Percentiles rank a stretch among this genome's conserved stretches.
phyloP scores from a whole-genome alignment of 2,329 filamentous ascomycete genomes.

The Neonectria neomacrospora region DNA sequence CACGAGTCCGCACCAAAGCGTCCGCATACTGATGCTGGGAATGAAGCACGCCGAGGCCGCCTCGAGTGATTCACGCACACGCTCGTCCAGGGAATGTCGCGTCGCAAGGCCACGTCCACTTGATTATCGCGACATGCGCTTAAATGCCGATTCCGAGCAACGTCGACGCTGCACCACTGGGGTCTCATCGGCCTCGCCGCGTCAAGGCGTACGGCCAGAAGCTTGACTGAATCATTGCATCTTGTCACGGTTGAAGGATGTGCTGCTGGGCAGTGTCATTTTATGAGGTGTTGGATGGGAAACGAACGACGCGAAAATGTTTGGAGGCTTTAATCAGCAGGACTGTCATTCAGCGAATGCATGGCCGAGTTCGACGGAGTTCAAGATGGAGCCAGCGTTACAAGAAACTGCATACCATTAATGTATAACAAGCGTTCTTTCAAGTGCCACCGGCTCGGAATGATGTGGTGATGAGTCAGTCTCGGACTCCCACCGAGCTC shows the following conservation, averaged over 20 bases:
- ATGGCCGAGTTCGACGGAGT: not conserved
- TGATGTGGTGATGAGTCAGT: not conserved
- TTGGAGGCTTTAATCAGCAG: not conserved
- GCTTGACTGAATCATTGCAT: conserved; percentile 7
- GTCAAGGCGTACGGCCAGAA: not conserved
- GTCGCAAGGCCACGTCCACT: not conserved
- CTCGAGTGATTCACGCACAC: not conserved
- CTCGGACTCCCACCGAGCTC: not conserved
- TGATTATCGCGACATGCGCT: no score
- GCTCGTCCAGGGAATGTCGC: not conserved
- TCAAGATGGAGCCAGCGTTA: not conserved
- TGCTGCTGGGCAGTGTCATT: not conserved
- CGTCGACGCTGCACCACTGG: not conserved
- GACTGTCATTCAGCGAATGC: not conserved
- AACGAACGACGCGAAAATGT: not conserved
- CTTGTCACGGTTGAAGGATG: not conserved
- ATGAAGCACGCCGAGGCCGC: not conserved
- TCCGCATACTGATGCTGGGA: not conserved
- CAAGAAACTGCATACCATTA: not conserved
- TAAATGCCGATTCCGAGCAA: not conserved
- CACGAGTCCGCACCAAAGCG: not conserved
- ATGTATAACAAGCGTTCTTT: not conserved
- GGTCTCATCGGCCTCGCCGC: not conserved
- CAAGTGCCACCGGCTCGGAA: not conserved
- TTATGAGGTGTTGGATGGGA: not conserved